phyloP scores from a whole-genome alignment of 2,329 filamentous ascomycete genomes.

The Lecanicillium sp. region DNA sequence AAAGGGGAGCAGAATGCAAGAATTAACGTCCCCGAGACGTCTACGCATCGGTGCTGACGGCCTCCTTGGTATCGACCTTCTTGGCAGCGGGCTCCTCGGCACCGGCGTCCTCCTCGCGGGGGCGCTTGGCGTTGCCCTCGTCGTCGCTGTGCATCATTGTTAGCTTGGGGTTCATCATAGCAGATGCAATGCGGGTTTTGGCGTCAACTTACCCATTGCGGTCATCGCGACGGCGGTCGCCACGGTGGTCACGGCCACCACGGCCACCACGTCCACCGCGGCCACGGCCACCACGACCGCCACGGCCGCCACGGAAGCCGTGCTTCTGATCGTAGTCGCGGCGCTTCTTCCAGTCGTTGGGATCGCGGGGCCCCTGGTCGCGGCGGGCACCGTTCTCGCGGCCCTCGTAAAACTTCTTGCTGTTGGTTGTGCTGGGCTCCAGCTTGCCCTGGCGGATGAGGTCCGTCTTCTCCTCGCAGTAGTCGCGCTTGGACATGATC shows the following conservation, averaged over 20 bases:
- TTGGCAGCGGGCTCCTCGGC: slow-evolving; percentile 45
- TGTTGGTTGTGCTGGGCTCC: slow-evolving; percentile 42
- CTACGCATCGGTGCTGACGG: slow-evolving; percentile 11
- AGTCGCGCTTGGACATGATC: slow-evolving; percentile 83
- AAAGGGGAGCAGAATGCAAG: too few relatives aligned
- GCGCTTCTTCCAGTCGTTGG: slow-evolving; percentile 57
- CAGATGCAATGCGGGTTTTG: slow-evolving; percentile 11
- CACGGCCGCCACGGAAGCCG: slow-evolving; percentile 45
- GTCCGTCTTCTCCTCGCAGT: slow-evolving; percentile 69
- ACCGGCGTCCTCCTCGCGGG: slow-evolving; percentile 42
- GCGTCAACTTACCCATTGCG: slow-evolving; percentile 9
- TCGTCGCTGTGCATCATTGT: slow-evolving; percentile 19
- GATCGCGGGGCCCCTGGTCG: slow-evolving; percentile 34
- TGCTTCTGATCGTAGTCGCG: slow-evolving; percentile 54
- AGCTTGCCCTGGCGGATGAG: slow-evolving; percentile 66
- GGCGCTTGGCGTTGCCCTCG: slow-evolving; percentile 42
- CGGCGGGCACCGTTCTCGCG: slow-evolving; percentile 28
- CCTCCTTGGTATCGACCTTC: slow-evolving; percentile 51
- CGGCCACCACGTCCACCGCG: slow-evolving; percentile 33
- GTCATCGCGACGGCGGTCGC: slow-evolving; percentile 25
- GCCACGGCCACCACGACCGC: slow-evolving; percentile 33
- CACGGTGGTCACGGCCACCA: slow-evolving; percentile 31
- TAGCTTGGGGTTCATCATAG: slow-evolving; percentile 15
- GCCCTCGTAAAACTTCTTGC: slow-evolving; percentile 43
- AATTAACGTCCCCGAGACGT: too few relatives aligned